These are phyloP conservation scores for Geotrichum armillariae DNA, from an alignment of 1,139 yeast species.

Conservation along the genomic window DNA sequence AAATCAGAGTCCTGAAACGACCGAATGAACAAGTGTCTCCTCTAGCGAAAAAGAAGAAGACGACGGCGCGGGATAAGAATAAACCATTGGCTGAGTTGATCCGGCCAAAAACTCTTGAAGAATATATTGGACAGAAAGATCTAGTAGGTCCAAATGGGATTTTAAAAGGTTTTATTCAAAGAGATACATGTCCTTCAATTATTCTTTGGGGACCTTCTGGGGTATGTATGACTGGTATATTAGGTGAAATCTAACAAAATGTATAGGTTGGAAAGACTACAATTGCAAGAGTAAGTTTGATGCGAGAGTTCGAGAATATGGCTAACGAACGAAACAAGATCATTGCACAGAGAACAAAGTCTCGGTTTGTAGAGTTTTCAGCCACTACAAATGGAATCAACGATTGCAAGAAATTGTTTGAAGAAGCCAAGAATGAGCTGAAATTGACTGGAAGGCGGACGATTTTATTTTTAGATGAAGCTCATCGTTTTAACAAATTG, in stretches of 20 bases:
- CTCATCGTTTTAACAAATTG: slow-evolving; percentile 84
- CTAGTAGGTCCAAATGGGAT: slow-evolving; percentile 74
- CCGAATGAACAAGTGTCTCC: neutral
- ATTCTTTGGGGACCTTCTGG: slow-evolving; percentile 97
- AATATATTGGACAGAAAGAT: slow-evolving; percentile 85
- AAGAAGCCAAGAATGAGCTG: slow-evolving; percentile 68
- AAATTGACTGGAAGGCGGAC: slow-evolving; percentile 68
- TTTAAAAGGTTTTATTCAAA: slow-evolving; percentile 62
- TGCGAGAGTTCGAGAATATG: too few relatives aligned
- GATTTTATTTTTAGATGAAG: slow-evolving; percentile 85
- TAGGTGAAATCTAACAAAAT: neutral
- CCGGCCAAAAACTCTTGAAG: slow-evolving; percentile 71
- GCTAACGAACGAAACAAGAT: slow-evolving; percentile 40
- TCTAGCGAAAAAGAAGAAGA: slow-evolving; percentile 12
- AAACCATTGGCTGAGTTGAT: slow-evolving; percentile 81
- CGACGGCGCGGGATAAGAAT: slow-evolving; percentile 10
- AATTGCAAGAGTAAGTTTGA: slow-evolving; percentile 48
- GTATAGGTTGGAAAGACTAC: slow-evolving; percentile 75
- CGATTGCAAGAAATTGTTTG: slow-evolving; percentile 71
- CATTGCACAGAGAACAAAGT: slow-evolving; percentile 53
- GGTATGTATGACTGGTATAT: slow-evolving; percentile 34
- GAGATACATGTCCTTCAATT: slow-evolving; percentile 68
- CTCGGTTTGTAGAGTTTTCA: slow-evolving; percentile 76
- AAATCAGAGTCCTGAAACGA: neutral
- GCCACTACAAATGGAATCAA: slow-evolving; percentile 78